Evolutionary conservation across 2,329 filamentous ascomycete genomes (phyloP), one percentile per base, ranked within the genome.

Genomic region (Macroventuria anomochaeta): DNA sequence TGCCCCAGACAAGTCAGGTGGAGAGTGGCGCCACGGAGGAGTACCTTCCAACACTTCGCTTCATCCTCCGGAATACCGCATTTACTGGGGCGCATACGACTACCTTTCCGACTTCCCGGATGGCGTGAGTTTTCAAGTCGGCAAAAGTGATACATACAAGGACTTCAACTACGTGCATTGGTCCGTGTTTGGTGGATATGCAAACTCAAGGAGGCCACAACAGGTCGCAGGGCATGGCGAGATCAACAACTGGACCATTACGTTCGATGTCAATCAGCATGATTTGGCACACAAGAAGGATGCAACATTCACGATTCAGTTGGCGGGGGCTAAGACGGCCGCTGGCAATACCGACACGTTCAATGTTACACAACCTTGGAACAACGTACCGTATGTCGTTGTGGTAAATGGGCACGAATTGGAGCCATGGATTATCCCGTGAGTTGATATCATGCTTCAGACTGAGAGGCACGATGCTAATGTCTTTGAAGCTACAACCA

Each of bases 91-190:
- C 0, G 77, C 76, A 0, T 84, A 86, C 62, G 85, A 88, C 64
- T 88, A 83, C 66, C 75, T 78, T 0, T 70, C 75, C 2, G 85
- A 88, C 38, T 88, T 86, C 60, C 84, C 85, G 0, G 59, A 80
- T 0, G 85, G 85, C 3, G 78, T 88, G 0, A 77, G 74, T 18
- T 88, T 83, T 72, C 78, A 79, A 12, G 79, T 88, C 1, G 84
- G 85, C 8, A 70, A 79, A 12, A 46, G 42, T 13, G 42, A 46
- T 12, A 37, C 42, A 11, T 63, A 81, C 78, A 55, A 70, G 83
- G 83, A 85, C 61, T 76, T 86, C 55, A 88, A 88, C 69, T 87
- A 87, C 49, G 81, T 87, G 3, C 86, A 88, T 65, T 88, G 85
- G 86, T 83, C 80, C 51, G 83, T 85, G 7, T 87, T 85, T 61